phyloP scores from a whole-genome alignment of 768 basidiomycete species.

The Lactifluus hygrophoroides region DNA sequence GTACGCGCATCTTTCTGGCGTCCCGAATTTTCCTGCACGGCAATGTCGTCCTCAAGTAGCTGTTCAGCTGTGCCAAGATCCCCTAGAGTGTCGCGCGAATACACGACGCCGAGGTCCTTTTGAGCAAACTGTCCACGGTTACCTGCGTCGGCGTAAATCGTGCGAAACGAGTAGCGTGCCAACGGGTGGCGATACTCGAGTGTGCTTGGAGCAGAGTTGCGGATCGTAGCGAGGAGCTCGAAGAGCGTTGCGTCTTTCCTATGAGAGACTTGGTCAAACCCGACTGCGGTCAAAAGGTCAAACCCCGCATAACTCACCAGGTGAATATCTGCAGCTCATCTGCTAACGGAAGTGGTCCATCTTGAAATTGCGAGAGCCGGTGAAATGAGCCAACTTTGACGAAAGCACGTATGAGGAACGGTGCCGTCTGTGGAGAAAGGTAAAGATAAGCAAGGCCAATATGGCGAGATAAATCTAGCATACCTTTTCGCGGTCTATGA shows the following conservation, averaged over 20 bases:
- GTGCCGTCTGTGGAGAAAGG: conserved; percentile 45
- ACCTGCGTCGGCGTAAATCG: conserved; percentile 67
- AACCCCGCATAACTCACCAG: conserved; percentile 39
- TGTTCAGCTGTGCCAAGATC: conserved; percentile 62
- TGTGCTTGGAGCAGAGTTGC: conserved; percentile 57
- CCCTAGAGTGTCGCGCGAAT: conserved; percentile 77
- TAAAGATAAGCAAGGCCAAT: not conserved
- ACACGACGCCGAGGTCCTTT: conserved; percentile 76
- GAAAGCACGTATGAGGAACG: conserved; percentile 76
- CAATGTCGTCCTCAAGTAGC: conserved; percentile 30
- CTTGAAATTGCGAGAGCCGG: conserved; percentile 64
- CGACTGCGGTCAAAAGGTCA: not conserved
- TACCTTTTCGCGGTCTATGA: conserved; percentile 55
- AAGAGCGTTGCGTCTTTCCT: conserved; percentile 81
- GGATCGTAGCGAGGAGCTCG: conserved; percentile 70
- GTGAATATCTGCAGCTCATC: conserved; percentile 81
- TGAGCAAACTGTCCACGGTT: conserved; percentile 63
- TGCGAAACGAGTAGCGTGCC: conserved; percentile 72
- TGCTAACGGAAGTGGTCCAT: conserved; percentile 63
- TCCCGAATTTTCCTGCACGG: conserved; percentile 11
- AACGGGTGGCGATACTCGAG: conserved; percentile 75
- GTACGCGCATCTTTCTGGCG: conserved; percentile 48
- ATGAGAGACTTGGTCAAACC: not conserved
- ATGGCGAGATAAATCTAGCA: not conserved
- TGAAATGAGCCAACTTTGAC: conserved; percentile 78